Evolutionary conservation across 768 basidiomycete genomes (phyloP), one percentile per base, ranked within the genome.

Genomic region (Epithele typhae): DNA sequence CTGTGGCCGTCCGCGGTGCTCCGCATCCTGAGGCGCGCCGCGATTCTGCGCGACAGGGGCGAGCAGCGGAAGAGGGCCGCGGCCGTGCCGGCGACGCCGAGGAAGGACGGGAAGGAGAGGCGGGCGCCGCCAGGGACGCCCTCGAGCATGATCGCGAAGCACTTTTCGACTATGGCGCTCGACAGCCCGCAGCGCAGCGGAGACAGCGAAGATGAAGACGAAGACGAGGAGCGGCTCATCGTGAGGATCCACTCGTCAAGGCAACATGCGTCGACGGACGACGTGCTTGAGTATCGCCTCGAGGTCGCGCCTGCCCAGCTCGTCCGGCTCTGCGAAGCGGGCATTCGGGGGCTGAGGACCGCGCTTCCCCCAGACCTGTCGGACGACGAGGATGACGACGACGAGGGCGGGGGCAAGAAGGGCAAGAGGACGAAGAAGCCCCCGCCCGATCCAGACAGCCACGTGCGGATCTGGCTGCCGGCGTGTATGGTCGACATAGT

Each of bases 1-100:
- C 74, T 93, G 15, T 96, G 92, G 87, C 81, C 80, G 14, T 79
- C 82, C 0, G 77, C 81, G 10, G 74, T 88, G 7, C 68, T 88
- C 42, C 76, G 88, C 30, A 79, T 83, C 21, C 65, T 94, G 22
- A 74, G 90, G n/a, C 75, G 84, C 6, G 75, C 71, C 2, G 77
- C 77, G 1, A 49, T 90, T 21, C 70, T 81, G 34, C 40, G 62
- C 8, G 81, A 84, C 45, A 61, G 52, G 27, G n/a, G n/a, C 37
- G 44, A 15, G 46, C 45, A 10, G 22, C 54, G 24, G 7, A 14
- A 12, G 14, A 30, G 40, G 2, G 27, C 9, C 19, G 27, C 27
- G 8, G 5, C 18, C 5, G n/a, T 55, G 8, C 70, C 69, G 3
- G 49, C 50, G 17, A 79, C 75, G 17, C 78, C 75, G 11, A 62